Evolutionary conservation across 345 rosid genomes (phyloP).

Genomic region (Linum trigynum): DNA sequence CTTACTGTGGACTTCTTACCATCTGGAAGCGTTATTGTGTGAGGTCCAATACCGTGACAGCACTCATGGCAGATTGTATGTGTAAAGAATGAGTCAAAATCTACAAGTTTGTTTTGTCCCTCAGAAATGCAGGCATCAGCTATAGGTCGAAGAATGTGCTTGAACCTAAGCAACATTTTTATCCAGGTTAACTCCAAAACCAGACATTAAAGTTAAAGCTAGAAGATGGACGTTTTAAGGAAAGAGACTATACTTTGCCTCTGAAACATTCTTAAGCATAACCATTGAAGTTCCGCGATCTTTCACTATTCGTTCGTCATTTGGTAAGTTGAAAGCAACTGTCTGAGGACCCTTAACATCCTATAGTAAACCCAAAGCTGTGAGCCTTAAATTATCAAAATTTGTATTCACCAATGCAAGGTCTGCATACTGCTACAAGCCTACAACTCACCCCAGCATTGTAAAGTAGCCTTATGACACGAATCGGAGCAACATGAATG

Average conservation of each 20-base stretch:
- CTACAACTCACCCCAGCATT: constrained; percentile 71
- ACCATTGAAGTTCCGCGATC: constrained; percentile 97
- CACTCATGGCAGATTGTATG: constrained; percentile 93
- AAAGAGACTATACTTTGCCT: constrained; percentile 57
- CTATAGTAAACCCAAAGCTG: constrained; percentile 31
- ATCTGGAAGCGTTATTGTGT: constrained; percentile 75
- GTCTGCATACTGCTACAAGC: constrained; percentile 3
- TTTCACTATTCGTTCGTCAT: constrained; percentile 81
- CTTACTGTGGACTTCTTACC: constrained; percentile 82
- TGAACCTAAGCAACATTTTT: constrained; percentile 43
- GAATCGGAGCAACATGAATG: constrained; percentile 82
- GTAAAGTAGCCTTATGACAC: constrained; percentile 71
- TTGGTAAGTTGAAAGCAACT: constrained; percentile 91
- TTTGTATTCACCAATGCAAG: background rate
- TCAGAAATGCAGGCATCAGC: constrained; percentile 54
- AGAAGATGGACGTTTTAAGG: background rate
- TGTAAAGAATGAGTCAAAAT: constrained; percentile 92
- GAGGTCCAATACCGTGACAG: constrained; percentile 97
- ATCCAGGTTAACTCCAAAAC: background rate
- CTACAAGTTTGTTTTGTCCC: constrained; percentile 70
- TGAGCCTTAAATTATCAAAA: constrained; percentile 8
- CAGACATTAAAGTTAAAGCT: background rate
- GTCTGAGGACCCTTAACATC: constrained; percentile 96
- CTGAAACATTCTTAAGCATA: constrained; percentile 85
- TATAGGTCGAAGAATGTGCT: constrained; percentile 78